Evolutionary conservation across 768 basidiomycete species (phyloP).

Genomic region (Boletus rubescentipes): DNA sequence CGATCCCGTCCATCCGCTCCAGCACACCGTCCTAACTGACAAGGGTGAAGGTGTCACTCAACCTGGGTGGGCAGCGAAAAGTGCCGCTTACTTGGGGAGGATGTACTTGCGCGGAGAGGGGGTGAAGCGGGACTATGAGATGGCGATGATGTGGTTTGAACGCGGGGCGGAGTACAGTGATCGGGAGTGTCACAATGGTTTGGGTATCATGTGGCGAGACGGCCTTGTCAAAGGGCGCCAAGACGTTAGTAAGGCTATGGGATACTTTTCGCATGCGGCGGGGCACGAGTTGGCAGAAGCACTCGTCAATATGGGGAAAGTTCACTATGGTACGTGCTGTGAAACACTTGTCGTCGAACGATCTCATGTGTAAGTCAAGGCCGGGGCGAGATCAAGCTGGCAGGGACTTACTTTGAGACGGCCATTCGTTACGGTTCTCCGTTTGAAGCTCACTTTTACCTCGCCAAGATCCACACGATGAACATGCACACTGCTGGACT

Average conservation of each 20-base stretch:
- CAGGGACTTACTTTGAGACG: slow-evolving; percentile 75
- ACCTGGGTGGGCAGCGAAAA: slow-evolving; percentile 67
- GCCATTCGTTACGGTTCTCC: slow-evolving; percentile 87
- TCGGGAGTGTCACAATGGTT: slow-evolving; percentile 82
- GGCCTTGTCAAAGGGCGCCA: slow-evolving; percentile 71
- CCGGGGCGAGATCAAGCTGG: slow-evolving; percentile 62
- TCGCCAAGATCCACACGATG: slow-evolving; percentile 75
- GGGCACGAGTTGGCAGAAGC: slow-evolving; percentile 90
- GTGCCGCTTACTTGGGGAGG: slow-evolving; percentile 86
- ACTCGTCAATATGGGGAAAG: slow-evolving; percentile 85
- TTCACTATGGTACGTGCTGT: slow-evolving; percentile 54
- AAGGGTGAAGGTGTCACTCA: slow-evolving; percentile 54
- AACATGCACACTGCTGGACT: slow-evolving; percentile 45
- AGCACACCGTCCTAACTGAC: slow-evolving; percentile 38
- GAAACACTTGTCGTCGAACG: background rate
- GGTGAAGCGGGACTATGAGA: slow-evolving; percentile 66
- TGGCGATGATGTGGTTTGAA: slow-evolving; percentile 94
- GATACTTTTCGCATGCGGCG: slow-evolving; percentile 76
- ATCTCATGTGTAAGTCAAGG: slow-evolving; percentile 41
- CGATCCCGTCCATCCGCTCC: slow-evolving; percentile 62
- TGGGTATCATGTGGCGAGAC: slow-evolving; percentile 92
- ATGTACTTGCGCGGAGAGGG: slow-evolving; percentile 97
- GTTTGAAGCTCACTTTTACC: slow-evolving; percentile 93
- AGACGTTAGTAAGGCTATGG: slow-evolving; percentile 63
- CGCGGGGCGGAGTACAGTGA: slow-evolving; percentile 80